Evolutionary conservation across 2,329 filamentous ascomycete species (phyloP).

Genomic region (Colletotrichum endophyticum): DNA sequence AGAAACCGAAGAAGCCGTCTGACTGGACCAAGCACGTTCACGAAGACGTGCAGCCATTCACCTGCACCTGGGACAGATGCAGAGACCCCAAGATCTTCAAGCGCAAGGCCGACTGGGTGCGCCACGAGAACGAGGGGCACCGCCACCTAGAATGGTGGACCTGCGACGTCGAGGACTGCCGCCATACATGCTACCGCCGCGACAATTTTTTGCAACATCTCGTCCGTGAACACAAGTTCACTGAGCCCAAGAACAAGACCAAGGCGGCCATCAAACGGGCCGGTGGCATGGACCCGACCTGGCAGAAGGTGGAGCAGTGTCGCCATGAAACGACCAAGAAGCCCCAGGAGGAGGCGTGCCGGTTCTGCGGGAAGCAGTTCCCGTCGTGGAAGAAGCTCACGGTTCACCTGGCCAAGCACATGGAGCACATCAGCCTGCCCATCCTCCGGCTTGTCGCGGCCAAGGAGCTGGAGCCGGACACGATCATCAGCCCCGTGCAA

Average conservation of each 20-base stretch:
- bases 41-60: constrained; percentile 92
- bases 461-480: constrained; percentile 61
- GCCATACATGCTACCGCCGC: constrained; percentile 82
- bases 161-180: constrained; percentile 81
- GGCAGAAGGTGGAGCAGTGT: constrained; percentile 79
- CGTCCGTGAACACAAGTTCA: constrained; percentile 87
- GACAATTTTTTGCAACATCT: constrained; percentile 95
- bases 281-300: constrained; percentile 67
- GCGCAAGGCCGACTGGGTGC: constrained; percentile 93
- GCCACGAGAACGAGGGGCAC: constrained; percentile 91
- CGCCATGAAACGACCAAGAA: constrained; percentile 69
- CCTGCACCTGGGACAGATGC: constrained; percentile 86
- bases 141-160: constrained; percentile 91
- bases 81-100: constrained; percentile 91
- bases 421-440: constrained; percentile 89
- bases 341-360: constrained; percentile 80
- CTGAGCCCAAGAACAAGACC: constrained; percentile 80
- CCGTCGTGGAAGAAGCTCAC: constrained; percentile 91
- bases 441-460: constrained; percentile 67
- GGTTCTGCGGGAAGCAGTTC: constrained; percentile 84
- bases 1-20: constrained; percentile 87
- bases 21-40: constrained; percentile 98
- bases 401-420: constrained; percentile 91
- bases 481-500: constrained; percentile 71
- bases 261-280: constrained; percentile 70